Evolutionary conservation across 169 alveolate species (phyloP).

Genomic region (Eimeria maxima): DNA sequence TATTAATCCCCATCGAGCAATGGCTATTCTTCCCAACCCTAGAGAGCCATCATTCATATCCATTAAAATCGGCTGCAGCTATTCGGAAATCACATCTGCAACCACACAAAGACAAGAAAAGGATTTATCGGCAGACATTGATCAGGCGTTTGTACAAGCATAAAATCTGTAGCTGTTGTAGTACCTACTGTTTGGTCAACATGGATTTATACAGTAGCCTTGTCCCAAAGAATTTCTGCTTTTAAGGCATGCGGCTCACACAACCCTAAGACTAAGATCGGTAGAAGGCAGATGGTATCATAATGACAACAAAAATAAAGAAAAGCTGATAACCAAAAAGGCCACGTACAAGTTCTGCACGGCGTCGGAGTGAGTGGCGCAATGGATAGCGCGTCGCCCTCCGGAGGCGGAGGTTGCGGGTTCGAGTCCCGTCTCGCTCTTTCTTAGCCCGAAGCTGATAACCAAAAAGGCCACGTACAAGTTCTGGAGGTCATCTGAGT

Average conservation of each 20-base stretch:
- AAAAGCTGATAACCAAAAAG: neutral
- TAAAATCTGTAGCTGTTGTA: neutral
- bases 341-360: neutral
- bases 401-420: conserved; percentile 98
- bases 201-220: neutral
- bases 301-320: too few relatives aligned
- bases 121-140: neutral
- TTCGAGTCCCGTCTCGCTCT: conserved; percentile 96
- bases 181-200: neutral
- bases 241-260: too few relatives aligned
- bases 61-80: neutral
- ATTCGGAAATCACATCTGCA: neutral
- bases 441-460: neutral
- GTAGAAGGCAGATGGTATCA: too few relatives aligned
- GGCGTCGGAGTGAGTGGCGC: conserved; percentile 92
- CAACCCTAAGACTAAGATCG: too few relatives aligned
- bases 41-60: neutral
- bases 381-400: conserved; percentile 98
- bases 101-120: neutral
- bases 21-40: neutral
- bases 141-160: neutral
- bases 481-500: neutral
- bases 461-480: neutral
- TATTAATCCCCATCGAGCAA: neutral
- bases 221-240: neutral